These are phyloP conservation scores for Pythium utonaiense DNA, from an alignment of 352 stramenopile species.

Conservation along the genomic window DNA sequence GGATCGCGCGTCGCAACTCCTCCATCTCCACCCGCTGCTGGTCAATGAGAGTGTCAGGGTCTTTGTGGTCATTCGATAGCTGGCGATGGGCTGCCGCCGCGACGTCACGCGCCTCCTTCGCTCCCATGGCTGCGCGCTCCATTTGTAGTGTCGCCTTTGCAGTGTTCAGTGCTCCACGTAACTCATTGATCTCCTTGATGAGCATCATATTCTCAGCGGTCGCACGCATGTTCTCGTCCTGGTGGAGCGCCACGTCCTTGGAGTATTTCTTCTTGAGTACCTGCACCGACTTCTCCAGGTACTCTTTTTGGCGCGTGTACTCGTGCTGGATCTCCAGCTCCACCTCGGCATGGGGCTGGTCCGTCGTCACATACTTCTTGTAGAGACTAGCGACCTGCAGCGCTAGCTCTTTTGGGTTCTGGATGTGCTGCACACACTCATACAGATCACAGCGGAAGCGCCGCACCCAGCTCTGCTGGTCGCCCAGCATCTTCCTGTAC, in stretches of 20 bases:
- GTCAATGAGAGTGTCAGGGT: conserved; percentile 54
- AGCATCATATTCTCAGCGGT: conserved; percentile 88
- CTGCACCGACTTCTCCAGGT: conserved; percentile 91
- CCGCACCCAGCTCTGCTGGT: conserved; percentile 62
- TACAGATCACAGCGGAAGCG: conserved; percentile 87
- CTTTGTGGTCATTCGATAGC: conserved; percentile 20
- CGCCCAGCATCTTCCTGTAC: conserved; percentile 49
- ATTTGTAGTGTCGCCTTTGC: conserved; percentile 82
- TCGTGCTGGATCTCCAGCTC: conserved; percentile 76
- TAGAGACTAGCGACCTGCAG: conserved; percentile 68
- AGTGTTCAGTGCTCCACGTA: conserved; percentile 69
- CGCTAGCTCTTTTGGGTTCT: conserved; percentile 78
- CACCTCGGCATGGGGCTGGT: conserved; percentile 41
- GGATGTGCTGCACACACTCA: conserved; percentile 66
- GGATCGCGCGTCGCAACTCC: conserved; percentile 72
- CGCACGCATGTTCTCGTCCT: conserved; percentile 56
- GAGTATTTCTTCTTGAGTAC: conserved; percentile 86
- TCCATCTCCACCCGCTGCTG: conserved; percentile 65
- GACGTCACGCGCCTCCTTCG: conserved; percentile 17
- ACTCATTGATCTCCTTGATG: conserved; percentile 92
- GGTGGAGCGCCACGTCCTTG: conserved; percentile 64
- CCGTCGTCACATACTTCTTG: conserved; percentile 62
- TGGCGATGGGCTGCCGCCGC: conserved; percentile 16
- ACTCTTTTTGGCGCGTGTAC: conserved; percentile 90
- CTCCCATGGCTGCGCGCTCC: conserved; percentile 48